Evolutionary conservation across 352 stramenopile species (phyloP).

Genomic region (Phytophthora pistaciae): DNA sequence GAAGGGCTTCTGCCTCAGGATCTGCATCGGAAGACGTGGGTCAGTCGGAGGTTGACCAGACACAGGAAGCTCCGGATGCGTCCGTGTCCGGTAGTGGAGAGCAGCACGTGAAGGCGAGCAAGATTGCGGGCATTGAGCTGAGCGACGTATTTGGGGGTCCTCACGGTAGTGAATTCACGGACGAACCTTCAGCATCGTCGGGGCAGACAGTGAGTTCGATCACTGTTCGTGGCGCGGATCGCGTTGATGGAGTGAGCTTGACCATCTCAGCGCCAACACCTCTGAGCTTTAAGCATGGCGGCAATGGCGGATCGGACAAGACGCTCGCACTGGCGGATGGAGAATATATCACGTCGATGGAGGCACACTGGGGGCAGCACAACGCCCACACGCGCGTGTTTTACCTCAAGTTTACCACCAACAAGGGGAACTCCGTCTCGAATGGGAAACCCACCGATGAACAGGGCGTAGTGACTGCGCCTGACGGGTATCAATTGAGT

Average conservation of each 20-base stretch:
- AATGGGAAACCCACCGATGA: slow-evolving; percentile 15
- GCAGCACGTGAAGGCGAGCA: slow-evolving; percentile 15
- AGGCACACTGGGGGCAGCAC: slow-evolving; percentile 39
- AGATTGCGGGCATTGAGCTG: slow-evolving; percentile 28
- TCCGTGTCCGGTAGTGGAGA: slow-evolving; percentile 22
- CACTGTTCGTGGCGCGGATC: slow-evolving; percentile 40
- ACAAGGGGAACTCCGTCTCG: slow-evolving; percentile 17
- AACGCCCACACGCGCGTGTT: slow-evolving; percentile 26
- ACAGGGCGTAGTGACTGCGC: slow-evolving; percentile 20
- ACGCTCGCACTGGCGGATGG: slow-evolving; percentile 42
- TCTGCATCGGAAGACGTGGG: slow-evolving; percentile 18
- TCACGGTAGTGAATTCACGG: slow-evolving; percentile 50
- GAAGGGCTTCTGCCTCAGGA: background rate
- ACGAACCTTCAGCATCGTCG: slow-evolving; percentile 32
- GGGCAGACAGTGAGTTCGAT: slow-evolving; percentile 39
- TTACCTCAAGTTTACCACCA: slow-evolving; percentile 28
- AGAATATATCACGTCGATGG: slow-evolving; percentile 40
- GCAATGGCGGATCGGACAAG: slow-evolving; percentile 36
- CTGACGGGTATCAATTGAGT: slow-evolving; percentile 21
- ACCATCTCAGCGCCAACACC: slow-evolving; percentile 31
- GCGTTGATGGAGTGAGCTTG: slow-evolving; percentile 53
- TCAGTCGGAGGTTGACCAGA: slow-evolving; percentile 9
- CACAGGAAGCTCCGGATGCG: slow-evolving; percentile 6
- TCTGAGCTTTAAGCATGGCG: slow-evolving; percentile 45
- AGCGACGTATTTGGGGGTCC: slow-evolving; percentile 48